Percentiles rank a stretch among this genome's conserved stretches.
phyloP scores from a whole-genome alignment of 371 early-diverging fungal species.

The Basidiobolus meristosporus region DNA sequence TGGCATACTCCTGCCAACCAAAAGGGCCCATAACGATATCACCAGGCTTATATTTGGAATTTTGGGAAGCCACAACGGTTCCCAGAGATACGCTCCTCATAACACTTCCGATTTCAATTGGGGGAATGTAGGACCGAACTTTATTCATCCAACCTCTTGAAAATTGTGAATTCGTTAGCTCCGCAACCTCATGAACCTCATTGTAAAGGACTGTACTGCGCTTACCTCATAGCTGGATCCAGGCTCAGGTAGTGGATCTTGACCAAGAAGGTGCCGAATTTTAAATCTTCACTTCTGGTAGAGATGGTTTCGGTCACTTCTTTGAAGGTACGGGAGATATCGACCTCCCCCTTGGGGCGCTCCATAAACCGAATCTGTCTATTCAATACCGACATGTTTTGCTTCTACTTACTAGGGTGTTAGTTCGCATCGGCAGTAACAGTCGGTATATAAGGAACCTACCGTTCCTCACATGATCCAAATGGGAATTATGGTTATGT shows the following conservation, averaged over 20 bases:
- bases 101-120: conserved; percentile 23
- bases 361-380: conserved; percentile 4
- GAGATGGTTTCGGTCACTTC: conserved; percentile 3
- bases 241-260: conserved; percentile 24
- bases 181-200: background rate
- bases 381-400: too few species aligned
- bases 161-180: background rate
- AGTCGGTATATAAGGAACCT: too few species aligned
- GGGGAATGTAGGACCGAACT: conserved; percentile 12
- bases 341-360: conserved; percentile 2
- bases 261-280: conserved; percentile 17
- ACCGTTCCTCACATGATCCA: too few species aligned
- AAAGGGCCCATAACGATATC: conserved; percentile 15
- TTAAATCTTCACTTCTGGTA: conserved; percentile 7
- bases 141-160: conserved; percentile 16
- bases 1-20: conserved; percentile 25
- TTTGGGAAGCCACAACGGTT: conserved; percentile 21
- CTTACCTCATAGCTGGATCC: conserved; percentile 17
- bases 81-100: conserved; percentile 21
- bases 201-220: background rate
- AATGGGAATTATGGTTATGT: too few species aligned
- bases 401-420: too few species aligned
- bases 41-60: conserved; percentile 17
- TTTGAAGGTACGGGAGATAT: conserved; percentile 3
- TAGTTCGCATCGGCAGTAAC: too few species aligned